These are phyloP conservation scores for Hemisphaericaspora subhashii DNA, from an alignment of 1,139 yeast species.

Conservation along the genomic window DNA sequence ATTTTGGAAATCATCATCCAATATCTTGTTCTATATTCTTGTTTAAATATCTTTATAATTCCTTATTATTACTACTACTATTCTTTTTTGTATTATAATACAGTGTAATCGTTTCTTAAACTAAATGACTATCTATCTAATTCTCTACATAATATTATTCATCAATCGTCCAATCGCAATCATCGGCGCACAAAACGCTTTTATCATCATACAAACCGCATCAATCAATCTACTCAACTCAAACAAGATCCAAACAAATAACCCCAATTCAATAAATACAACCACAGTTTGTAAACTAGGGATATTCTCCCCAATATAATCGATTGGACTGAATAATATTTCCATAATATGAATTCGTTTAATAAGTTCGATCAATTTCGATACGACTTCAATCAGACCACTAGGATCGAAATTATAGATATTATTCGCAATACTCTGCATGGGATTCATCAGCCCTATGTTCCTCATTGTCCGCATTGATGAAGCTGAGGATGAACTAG, in stretches of 20 bases:
- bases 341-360: conserved; percentile 39
- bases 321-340: conserved; percentile 45
- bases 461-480: too few species aligned
- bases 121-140: neutral
- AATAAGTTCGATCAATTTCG: conserved; percentile 34
- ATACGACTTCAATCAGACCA: conserved; percentile 23
- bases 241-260: conserved; percentile 45
- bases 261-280: conserved; percentile 36
- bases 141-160: conserved; percentile 36
- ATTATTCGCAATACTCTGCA: neutral
- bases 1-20: too few species aligned
- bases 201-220: conserved; percentile 49
- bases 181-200: conserved; percentile 51
- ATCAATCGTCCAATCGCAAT: conserved; percentile 47
- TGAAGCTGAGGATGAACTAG: neutral
- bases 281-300: conserved; percentile 44
- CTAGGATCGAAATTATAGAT: conserved; percentile 7
- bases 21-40: too few species aligned
- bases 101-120: neutral
- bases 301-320: conserved; percentile 37
- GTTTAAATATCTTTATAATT: too few species aligned
- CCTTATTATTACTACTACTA: neutral
- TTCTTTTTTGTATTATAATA: conserved; percentile 2
- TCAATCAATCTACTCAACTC: conserved; percentile 45
- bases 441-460: too few species aligned